A percentile compares a stretch with the other conserved stretches of the same genome.
Conservation (phyloP, 441 rosid species). For the Pelargonium australe region DNA sequence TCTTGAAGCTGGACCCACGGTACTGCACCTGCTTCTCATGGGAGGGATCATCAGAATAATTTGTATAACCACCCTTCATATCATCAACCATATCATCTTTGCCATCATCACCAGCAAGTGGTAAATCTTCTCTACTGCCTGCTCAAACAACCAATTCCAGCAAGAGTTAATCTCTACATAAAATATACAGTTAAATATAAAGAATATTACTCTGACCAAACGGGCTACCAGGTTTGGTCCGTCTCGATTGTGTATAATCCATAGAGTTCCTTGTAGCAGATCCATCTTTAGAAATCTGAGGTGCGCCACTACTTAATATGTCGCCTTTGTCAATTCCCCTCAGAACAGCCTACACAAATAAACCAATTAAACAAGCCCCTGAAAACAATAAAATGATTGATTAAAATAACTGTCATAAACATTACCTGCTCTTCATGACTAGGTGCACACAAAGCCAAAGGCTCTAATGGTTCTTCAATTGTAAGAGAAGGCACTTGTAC, state of each 20-base stretch:
- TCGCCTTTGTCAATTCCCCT: slow-evolving; percentile 87
- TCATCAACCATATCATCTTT: slow-evolving; percentile 45
- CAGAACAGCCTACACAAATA: slow-evolving; percentile 47
- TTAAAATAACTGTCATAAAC: neutral
- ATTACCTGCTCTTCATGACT: slow-evolving; percentile 72
- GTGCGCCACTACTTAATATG: slow-evolving; percentile 75
- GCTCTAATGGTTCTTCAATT: slow-evolving; percentile 61
- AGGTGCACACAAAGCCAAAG: slow-evolving; percentile 71
- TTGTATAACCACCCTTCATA: slow-evolving; percentile 31
- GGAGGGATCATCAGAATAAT: slow-evolving; percentile 25
- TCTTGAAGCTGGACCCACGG: slow-evolving; percentile 26
- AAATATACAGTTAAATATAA: slow-evolving; percentile 16
- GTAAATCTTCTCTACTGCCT: slow-evolving; percentile 70
- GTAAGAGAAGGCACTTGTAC: slow-evolving; percentile 69
- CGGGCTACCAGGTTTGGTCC: slow-evolving; percentile 57
- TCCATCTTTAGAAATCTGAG: slow-evolving; percentile 77
- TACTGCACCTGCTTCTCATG: slow-evolving; percentile 32
- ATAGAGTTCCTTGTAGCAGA: slow-evolving; percentile 42
- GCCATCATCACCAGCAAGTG: slow-evolving; percentile 36
- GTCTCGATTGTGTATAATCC: slow-evolving; percentile 56
- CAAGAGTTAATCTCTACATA: slow-evolving; percentile 14
- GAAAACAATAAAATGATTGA: slow-evolving; percentile 17
- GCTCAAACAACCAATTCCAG: slow-evolving; percentile 37
- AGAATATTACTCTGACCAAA: slow-evolving; percentile 16
- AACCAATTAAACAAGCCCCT: slow-evolving; percentile 22